phyloP scores from a whole-genome alignment of 2,329 filamentous ascomycete genomes.

The Didymella glomerata region DNA sequence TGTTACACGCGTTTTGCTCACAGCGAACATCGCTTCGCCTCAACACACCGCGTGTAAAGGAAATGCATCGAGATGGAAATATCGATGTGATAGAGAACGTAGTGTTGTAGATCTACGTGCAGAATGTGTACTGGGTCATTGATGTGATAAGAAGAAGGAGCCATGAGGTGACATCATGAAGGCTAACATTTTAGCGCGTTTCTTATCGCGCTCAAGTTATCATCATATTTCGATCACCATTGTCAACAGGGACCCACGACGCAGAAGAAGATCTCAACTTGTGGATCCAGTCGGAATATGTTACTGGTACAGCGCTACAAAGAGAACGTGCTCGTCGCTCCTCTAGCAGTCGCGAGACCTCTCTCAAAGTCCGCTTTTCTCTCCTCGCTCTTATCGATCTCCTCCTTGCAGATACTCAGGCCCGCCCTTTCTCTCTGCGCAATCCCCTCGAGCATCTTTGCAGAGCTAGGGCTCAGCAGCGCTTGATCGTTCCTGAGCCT shows the following conservation, averaged over 20 bases:
- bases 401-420: constrained; percentile 20
- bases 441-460: constrained; percentile 13
- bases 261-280: neutral
- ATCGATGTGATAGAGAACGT: too few species aligned
- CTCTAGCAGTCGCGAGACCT: constrained; percentile 8
- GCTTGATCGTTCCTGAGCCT: neutral
- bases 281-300: neutral
- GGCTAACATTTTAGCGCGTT: neutral
- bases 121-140: too few species aligned
- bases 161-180: neutral
- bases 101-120: too few species aligned
- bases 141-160: too few species aligned
- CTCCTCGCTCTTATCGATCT: constrained; percentile 7
- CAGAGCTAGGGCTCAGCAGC: constrained; percentile 4
- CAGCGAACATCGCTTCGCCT: too few species aligned
- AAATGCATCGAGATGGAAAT: too few species aligned
- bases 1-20: too few species aligned
- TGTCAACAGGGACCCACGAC: neutral
- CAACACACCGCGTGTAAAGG: too few species aligned
- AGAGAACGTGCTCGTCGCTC: neutral
- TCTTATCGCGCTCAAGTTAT: neutral
- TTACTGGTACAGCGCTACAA: neutral
- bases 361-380: constrained; percentile 8
- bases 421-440: constrained; percentile 23
- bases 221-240: neutral